Conservation (phyloP, 495 filamentous ascomycete genomes). For the Hypomontagnella monticulosa region DNA sequence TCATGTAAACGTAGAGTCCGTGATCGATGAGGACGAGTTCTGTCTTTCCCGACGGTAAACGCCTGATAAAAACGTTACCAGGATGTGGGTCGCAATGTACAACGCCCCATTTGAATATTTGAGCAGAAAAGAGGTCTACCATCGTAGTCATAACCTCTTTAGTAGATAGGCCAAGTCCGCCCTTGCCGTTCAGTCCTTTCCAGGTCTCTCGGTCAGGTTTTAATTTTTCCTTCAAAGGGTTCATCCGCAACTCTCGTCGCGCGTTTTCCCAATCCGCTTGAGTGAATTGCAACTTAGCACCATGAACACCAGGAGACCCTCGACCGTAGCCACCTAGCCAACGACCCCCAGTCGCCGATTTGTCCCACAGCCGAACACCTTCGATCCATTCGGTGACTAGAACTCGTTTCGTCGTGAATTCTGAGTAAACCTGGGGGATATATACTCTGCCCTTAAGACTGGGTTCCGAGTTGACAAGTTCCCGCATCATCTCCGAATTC, state of each 20-base stretch:
- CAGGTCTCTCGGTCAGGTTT: conserved; percentile 85
- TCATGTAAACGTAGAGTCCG: conserved; percentile 92
- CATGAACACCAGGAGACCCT: conserved; percentile 80
- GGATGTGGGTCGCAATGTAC: conserved; percentile 98
- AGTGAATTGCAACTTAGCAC: conserved; percentile 65
- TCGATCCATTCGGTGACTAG: conserved; percentile 99
- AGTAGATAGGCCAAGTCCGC: conserved; percentile 82
- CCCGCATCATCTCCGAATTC: conserved; percentile 85
- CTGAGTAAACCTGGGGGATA: conserved; percentile 83
- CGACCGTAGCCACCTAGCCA: conserved; percentile 81
- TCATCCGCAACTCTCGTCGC: conserved; percentile 52
- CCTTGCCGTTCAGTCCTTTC: conserved; percentile 73
- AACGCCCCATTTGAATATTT: conserved; percentile 95
- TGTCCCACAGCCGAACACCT: conserved; percentile 90
- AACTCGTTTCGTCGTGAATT: conserved; percentile 83
- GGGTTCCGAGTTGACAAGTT: conserved; percentile 78
- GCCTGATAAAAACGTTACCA: conserved; percentile 94
- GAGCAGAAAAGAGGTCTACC: conserved; percentile 89
- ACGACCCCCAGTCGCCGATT: conserved; percentile 72
- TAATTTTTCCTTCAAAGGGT: conserved; percentile 61
- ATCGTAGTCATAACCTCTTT: conserved; percentile 95
- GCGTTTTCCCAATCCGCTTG: conserved; percentile 55
- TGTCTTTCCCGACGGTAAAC: conserved; percentile 79
- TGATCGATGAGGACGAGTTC: conserved; percentile 97
- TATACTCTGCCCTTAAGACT: conserved; percentile 82